These are phyloP conservation scores for Rubroboletus pulcherrimus DNA, from an alignment of 768 basidiomycete species.

Conservation along the genomic window DNA sequence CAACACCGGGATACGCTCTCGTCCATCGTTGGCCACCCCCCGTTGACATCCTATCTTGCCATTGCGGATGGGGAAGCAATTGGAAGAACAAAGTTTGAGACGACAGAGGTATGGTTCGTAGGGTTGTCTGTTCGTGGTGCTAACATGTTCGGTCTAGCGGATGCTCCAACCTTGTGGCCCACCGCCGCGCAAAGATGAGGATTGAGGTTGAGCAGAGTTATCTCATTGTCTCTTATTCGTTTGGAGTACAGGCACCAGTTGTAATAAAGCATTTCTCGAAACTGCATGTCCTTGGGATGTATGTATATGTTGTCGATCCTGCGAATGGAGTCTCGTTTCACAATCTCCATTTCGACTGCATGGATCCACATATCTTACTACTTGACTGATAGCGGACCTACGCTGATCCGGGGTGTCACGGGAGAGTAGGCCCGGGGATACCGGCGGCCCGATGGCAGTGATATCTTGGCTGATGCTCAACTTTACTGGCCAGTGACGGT, in stretches of 20 bases:
- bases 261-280: not conserved
- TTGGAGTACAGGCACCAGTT: no score
- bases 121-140: slow-evolving; percentile 18
- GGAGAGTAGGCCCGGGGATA: no score
- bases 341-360: not conserved
- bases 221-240: not conserved
- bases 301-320: not conserved
- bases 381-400: not conserved
- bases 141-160: slow-evolving; percentile 44
- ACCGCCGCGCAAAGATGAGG: slow-evolving; percentile 86
- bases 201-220: slow-evolving; percentile 30
- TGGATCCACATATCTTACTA: not conserved
- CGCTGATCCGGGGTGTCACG: not conserved
- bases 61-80: slow-evolving; percentile 94
- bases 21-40: slow-evolving; percentile 88
- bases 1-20: slow-evolving; percentile 95
- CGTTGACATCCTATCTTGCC: slow-evolving; percentile 80
- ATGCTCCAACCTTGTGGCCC: slow-evolving; percentile 96
- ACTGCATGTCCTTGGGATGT: not conserved
- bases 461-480: not conserved
- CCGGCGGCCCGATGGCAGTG: no score
- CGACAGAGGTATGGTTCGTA: slow-evolving; percentile 72
- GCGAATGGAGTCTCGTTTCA: not conserved
- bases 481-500: not conserved
- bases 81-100: slow-evolving; percentile 87